Evolutionary conservation across 129 eudicot genomes (phyloP).

Genomic region (Tagetes erecta): DNA sequence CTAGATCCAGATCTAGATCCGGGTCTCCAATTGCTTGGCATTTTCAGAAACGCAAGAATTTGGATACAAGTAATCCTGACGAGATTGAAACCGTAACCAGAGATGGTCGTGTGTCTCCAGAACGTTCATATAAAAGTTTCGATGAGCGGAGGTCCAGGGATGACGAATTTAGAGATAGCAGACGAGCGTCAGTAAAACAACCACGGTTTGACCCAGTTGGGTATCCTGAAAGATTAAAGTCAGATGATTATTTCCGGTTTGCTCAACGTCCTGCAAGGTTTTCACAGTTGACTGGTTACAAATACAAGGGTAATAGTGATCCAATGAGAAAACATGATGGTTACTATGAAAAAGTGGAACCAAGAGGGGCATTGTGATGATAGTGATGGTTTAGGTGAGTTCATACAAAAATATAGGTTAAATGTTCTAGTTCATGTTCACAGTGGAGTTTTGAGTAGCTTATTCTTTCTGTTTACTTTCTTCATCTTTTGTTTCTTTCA

Average conservation of each 20-base stretch:
- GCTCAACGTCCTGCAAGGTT: conserved; percentile 50
- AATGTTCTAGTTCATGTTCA: conserved; percentile 20
- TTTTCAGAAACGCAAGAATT: conserved; percentile 40
- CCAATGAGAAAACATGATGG: conserved; percentile 40
- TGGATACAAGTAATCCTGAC: conserved; percentile 32
- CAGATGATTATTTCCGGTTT: conserved; percentile 49
- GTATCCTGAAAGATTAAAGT: conserved; percentile 48
- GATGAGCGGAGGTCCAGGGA: conserved; percentile 49
- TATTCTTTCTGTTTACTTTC: conserved; percentile 6
- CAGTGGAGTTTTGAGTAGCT: neutral
- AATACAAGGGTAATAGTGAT: conserved; percentile 36
- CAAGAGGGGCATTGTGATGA: conserved; percentile 38
- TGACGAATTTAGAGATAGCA: conserved; percentile 43
- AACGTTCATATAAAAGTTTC: conserved; percentile 42
- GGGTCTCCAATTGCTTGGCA: conserved; percentile 68
- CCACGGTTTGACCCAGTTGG: conserved; percentile 38
- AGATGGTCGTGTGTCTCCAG: conserved; percentile 42
- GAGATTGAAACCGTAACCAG: conserved; percentile 44
- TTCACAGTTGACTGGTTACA: conserved; percentile 32
- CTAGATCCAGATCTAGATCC: conserved; percentile 54
- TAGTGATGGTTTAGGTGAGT: conserved; percentile 44
- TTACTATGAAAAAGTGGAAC: conserved; percentile 37
- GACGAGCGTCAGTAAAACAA: conserved; percentile 49
- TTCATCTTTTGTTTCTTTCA: conserved; percentile 1
- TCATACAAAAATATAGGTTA: conserved; percentile 39